These are phyloP conservation scores for Priceomyces carsonii DNA, from an alignment of 805 yeast species.

Conservation along the genomic window DNA sequence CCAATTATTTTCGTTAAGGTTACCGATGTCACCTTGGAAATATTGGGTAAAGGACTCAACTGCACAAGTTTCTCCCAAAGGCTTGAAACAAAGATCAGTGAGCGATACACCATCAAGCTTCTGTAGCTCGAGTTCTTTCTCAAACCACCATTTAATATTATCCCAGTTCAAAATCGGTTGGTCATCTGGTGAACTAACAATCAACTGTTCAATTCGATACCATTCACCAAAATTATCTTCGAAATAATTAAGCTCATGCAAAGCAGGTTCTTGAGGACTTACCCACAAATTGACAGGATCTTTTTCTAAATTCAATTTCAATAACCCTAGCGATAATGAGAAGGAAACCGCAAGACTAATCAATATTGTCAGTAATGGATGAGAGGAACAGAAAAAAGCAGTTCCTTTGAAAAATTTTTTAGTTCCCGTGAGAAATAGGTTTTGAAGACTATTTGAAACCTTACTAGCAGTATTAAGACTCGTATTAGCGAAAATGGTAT, in stretches of 20 bases:
- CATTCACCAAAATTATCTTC: conserved; percentile 89
- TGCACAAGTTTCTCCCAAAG: conserved; percentile 76
- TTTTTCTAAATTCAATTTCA: conserved; percentile 60
- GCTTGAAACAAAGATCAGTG: conserved; percentile 79
- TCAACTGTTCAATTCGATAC: conserved; percentile 83
- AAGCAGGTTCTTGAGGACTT: conserved; percentile 70
- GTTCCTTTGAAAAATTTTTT: conserved; percentile 44
- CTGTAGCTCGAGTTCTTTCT: conserved; percentile 58
- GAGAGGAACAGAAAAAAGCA: conserved; percentile 60
- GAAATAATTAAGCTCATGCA: conserved; percentile 62
- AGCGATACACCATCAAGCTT: conserved; percentile 35
- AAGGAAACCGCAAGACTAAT: conserved; percentile 32
- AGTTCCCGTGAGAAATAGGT: conserved; percentile 11
- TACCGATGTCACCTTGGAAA: conserved; percentile 61
- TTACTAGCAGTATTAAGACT: conserved; percentile 11
- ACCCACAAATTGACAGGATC: conserved; percentile 91
- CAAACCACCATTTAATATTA: conserved; percentile 84
- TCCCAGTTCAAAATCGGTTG: conserved; percentile 62
- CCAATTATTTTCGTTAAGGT: conserved; percentile 60
- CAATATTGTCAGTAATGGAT: conserved; percentile 45
- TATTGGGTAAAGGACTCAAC: conserved; percentile 89
- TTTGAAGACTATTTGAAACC: neutral
- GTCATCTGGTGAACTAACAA: conserved; percentile 59
- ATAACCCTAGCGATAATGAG: conserved; percentile 53
- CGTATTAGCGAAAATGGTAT: conserved; percentile 16